These are phyloP conservation scores for Fusarium dlaminii DNA, from an alignment of 2,329 filamentous ascomycete species.

Conservation along the genomic window DNA sequence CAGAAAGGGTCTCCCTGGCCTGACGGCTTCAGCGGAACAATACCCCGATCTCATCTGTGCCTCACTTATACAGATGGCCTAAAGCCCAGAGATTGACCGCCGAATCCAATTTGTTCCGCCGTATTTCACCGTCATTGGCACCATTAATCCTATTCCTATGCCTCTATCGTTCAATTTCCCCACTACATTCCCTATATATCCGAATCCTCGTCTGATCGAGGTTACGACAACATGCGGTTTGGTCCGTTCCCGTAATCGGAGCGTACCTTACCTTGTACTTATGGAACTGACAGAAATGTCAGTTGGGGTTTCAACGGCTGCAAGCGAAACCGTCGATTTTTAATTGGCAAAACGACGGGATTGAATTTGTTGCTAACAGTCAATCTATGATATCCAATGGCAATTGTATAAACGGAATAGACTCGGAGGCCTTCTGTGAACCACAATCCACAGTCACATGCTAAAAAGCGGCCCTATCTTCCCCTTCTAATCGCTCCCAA, in stretches of 20 bases:
- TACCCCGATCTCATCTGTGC: not conserved
- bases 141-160: not conserved
- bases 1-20: not conserved
- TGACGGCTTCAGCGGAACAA: not conserved
- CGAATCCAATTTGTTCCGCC: not conserved
- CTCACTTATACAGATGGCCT: not conserved
- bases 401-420: not conserved
- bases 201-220: conserved; percentile 28
- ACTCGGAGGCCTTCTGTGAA: not conserved
- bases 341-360: not conserved
- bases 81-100: conserved; percentile 8
- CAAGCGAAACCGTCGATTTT: not conserved
- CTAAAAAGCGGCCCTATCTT: conserved; percentile 12
- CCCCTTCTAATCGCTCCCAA: not conserved
- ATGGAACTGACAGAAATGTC: not conserved
- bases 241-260: conserved; percentile 31
- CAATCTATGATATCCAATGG: not conserved
- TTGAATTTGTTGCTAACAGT: not conserved
- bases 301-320: not conserved
- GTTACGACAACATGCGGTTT: conserved; percentile 25
- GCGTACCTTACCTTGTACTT: not conserved
- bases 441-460: conserved; percentile 37
- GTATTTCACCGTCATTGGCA: not conserved
- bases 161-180: conserved; percentile 6
- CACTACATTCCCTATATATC: conserved; percentile 23